These are phyloP conservation scores for Cryphonectria naterciae DNA, from an alignment of 2,329 filamentous ascomycete genomes.

Conservation along the genomic window DNA sequence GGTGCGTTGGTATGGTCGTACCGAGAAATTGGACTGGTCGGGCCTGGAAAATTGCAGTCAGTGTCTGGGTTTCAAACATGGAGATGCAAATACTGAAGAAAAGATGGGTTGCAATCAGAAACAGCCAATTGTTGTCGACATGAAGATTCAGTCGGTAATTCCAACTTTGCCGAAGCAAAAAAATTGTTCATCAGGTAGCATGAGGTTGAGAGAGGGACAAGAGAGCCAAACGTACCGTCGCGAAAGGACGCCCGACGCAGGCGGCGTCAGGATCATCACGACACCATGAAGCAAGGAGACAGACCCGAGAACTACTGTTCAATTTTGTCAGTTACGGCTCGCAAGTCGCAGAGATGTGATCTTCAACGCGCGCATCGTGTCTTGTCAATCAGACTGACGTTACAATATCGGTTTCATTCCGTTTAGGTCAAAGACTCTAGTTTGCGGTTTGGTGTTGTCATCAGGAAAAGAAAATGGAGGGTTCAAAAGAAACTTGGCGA, in stretches of 20 bases:
- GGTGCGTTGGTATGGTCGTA: constrained; percentile 18
- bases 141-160: constrained; percentile 90
- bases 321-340: constrained; percentile 20
- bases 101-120: constrained; percentile 61
- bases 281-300: neutral
- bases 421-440: constrained; percentile 94
- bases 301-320: constrained; percentile 24
- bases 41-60: constrained; percentile 29
- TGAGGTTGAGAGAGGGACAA: constrained; percentile 7
- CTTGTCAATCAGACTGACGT: constrained; percentile 79
- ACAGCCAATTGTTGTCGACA: constrained; percentile 87
- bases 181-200: constrained; percentile 68
- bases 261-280: neutral
- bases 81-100: constrained; percentile 33
- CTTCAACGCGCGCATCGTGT: constrained; percentile 29
- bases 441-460: constrained; percentile 86
- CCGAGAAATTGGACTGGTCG: constrained; percentile 27
- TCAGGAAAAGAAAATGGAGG: constrained; percentile 59
- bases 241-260: constrained; percentile 16
- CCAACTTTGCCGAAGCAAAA: constrained; percentile 74
- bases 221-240: constrained; percentile 32
- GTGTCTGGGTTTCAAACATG: constrained; percentile 23
- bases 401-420: constrained; percentile 85
- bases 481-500: constrained; percentile 17
- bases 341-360: constrained; percentile 19